A percentile compares a stretch with the other conserved stretches of the same genome.
These are phyloP conservation scores for Tylopilus plumbeoviolaceoides DNA, from an alignment of 768 basidiomycete species.

Conservation along the genomic window DNA sequence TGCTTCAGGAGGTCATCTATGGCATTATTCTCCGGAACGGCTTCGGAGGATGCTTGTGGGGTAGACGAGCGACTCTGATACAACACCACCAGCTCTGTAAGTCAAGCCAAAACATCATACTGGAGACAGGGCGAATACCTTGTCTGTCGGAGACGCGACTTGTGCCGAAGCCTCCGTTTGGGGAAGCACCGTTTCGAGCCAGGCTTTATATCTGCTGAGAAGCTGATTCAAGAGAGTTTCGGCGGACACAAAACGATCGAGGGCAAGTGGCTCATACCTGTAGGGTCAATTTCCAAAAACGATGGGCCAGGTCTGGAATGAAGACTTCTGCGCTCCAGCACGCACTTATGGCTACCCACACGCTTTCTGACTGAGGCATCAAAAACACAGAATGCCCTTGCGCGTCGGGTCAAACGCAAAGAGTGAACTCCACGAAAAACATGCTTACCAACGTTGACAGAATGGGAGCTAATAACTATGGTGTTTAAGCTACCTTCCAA, in stretches of 20 bases:
- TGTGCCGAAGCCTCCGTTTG: conserved; percentile 38
- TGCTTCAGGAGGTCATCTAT: conserved; percentile 68
- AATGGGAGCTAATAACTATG: conserved; percentile 38
- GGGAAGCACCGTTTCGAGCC: conserved; percentile 62
- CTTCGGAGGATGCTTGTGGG: conserved; percentile 46
- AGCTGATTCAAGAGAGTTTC: conserved; percentile 45
- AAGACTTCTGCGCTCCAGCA: conserved; percentile 89
- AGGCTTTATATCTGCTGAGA: conserved; percentile 71
- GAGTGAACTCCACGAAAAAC: not conserved
- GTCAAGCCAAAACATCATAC: not conserved
- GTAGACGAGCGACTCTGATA: conserved; percentile 47
- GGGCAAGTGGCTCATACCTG: conserved; percentile 51
- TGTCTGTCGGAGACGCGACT: conserved; percentile 32
- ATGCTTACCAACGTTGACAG: conserved; percentile 37
- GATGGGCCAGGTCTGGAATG: conserved; percentile 73
- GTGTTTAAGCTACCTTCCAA: conserved; percentile 65
- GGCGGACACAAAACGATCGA: not conserved
- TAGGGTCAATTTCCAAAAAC: conserved; percentile 89
- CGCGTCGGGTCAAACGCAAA: not conserved
- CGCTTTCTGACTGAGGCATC: conserved; percentile 60
- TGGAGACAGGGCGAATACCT: conserved; percentile 26
- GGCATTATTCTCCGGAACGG: conserved; percentile 48
- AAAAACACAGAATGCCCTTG: conserved; percentile 38
- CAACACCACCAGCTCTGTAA: conserved; percentile 9
- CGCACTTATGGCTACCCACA: conserved; percentile 67